Base-by-base conservation (phyloP, 805 yeast genomes). In the Yarrowia sp. region DNA sequence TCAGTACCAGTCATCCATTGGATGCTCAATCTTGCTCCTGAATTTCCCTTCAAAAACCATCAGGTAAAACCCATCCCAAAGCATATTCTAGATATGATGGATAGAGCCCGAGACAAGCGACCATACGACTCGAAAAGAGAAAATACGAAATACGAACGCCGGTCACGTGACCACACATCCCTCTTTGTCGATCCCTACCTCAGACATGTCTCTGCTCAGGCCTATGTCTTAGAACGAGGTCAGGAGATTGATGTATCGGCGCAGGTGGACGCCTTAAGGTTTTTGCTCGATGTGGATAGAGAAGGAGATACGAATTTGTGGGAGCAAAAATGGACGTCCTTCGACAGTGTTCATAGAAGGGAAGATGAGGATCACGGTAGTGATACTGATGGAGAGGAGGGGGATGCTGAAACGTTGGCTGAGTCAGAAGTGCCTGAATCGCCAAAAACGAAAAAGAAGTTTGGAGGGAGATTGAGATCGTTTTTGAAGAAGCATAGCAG, bases 301-400 rank as follows among this genome's bases (percentile, higher is more conserved):
- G 51, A 58, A 1, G 64, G 64, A 1, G 64, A 58, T 11, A 14
- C 13, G 1, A 58, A 58, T 14, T 15, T 58, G n/a, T 44, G 51
- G 50, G 64, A 58, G 35, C 64, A 58, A 22, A 58, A 58, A 14
- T 58, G 64, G 64, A 7, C 14, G 3, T 14, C 22, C 1, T 55
- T 55, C 7, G 28, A 13, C 2, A 1, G 2, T 1, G 61, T 55
- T 0, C 61, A 55, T 17, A 15, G 11, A 1, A n/a, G n/a, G 8
- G 15, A 28, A 47, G 13, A 41, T 10, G 44, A 13, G 8, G 44
- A 28, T 31, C 15, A 42, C 9, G 51, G 18, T 3, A 39, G 9
- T 17, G 38, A 39, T 17, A 8, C 13, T 9, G 47, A 42, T 15
- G 47, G 15, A 1, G 38, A 10, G 0, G 35, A 38, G 1, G 45